Conservation (phyloP, 129 eudicot genomes). For the Cynara cardunculus region DNA sequence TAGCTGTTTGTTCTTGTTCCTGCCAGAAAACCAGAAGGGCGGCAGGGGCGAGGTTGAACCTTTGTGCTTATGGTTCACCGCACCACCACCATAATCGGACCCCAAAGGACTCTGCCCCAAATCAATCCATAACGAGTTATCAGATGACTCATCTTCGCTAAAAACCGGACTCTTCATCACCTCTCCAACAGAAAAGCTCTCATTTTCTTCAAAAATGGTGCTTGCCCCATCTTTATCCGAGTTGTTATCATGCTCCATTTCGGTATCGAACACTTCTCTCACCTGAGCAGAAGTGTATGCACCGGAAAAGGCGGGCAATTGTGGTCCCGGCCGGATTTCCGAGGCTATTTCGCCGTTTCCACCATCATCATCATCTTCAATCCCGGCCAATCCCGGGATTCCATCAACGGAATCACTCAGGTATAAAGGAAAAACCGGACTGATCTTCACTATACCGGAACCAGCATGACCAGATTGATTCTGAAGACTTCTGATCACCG, state of each 20-base stretch:
- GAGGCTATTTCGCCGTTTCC: conserved; percentile 51
- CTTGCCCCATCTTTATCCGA: conserved; percentile 87
- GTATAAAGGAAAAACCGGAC: conserved; percentile 85
- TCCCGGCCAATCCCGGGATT: conserved; percentile 65
- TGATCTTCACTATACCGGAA: conserved; percentile 90
- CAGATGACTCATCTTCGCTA: conserved; percentile 97
- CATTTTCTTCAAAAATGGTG: conserved; percentile 89
- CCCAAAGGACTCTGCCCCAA: conserved; percentile 92
- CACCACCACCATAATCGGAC: conserved; percentile 49
- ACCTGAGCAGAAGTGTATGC: conserved; percentile 96
- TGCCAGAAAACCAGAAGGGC: conserved; percentile 79
- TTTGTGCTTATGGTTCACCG: conserved; percentile 38
- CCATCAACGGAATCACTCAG: conserved; percentile 90
- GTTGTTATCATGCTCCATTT: conserved; percentile 80
- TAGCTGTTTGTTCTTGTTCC: conserved; percentile 56
- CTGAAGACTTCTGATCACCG: conserved; percentile 88
- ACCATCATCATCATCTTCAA: conserved; percentile 43
- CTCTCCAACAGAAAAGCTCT: conserved; percentile 91
- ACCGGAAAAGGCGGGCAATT: conserved; percentile 96
- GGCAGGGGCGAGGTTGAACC: conserved; percentile 62
- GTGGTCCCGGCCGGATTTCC: conserved; percentile 64
- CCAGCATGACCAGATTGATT: conserved; percentile 92
- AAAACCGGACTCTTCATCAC: conserved; percentile 97
- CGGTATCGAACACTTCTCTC: conserved; percentile 88
- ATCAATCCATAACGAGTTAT: conserved; percentile 96